phyloP scores from a whole-genome alignment of 2,329 filamentous ascomycete genomes.

The Phoma sp. region DNA sequence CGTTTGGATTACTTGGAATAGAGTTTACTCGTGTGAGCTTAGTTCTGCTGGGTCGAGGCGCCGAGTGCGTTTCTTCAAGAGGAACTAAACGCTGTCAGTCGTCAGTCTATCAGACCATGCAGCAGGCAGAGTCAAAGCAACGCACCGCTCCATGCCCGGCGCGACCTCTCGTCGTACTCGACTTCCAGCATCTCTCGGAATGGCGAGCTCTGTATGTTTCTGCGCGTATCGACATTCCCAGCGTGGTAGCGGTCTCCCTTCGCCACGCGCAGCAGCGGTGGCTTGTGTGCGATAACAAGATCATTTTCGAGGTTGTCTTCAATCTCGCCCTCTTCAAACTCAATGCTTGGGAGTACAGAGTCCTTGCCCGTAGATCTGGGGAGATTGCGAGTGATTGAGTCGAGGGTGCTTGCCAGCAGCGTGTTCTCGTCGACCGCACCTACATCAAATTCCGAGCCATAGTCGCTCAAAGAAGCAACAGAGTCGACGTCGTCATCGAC shows the following conservation, averaged over 20 bases:
- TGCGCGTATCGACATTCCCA: neutral
- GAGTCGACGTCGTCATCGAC: constrained; percentile 57
- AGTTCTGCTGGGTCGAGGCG: neutral
- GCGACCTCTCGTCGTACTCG: constrained; percentile 52
- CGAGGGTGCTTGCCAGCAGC: constrained; percentile 23
- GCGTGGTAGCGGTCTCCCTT: constrained; percentile 11
- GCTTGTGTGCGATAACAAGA: constrained; percentile 53
- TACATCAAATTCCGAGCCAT: constrained; percentile 68
- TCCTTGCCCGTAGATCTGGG: constrained; percentile 12
- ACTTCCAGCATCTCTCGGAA: constrained; percentile 48
- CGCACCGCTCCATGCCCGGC: constrained; percentile 46
- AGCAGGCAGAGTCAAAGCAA: neutral
- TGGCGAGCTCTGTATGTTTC: constrained; percentile 28
- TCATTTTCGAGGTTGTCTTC: constrained; percentile 46
- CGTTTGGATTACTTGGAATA: neutral
- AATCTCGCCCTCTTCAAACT: constrained; percentile 30
- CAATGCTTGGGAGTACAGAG: constrained; percentile 27
- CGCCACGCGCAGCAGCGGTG: constrained; percentile 28
- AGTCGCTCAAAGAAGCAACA: constrained; percentile 59
- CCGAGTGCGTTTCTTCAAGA: constrained; percentile 27
- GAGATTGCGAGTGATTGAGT: constrained; percentile 9
- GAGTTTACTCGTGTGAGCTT: constrained; percentile 4
- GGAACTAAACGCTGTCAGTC: constrained; percentile 51
- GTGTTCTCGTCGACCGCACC: constrained; percentile 11
- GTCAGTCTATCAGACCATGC: constrained; percentile 39